A percentile compares a stretch with the other conserved stretches of the same genome.
These are phyloP conservation scores for Panicum virgatum DNA, from an alignment of 202 grass and related monocot species.

Conservation along the genomic window DNA sequence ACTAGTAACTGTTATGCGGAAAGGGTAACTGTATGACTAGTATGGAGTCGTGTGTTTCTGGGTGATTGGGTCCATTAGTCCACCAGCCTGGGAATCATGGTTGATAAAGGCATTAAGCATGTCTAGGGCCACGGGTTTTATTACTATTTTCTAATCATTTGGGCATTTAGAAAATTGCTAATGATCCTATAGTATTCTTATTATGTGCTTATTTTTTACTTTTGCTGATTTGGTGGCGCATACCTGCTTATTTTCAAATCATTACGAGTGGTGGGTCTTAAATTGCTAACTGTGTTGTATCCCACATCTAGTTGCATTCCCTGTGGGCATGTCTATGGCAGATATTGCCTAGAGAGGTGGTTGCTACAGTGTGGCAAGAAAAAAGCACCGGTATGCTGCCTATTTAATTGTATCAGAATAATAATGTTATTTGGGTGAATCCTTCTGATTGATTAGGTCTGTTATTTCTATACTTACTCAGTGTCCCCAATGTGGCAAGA, in stretches of 20 bases:
- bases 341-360: conserved; percentile 89
- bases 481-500: conserved; percentile 87
- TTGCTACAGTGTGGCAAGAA: conserved; percentile 62
- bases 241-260: conserved; percentile 18
- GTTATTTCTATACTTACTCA: conserved; percentile 41
- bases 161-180: background rate
- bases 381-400: conserved; percentile 50
- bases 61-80: conserved; percentile 2
- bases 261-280: conserved; percentile 18
- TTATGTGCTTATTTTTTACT: background rate
- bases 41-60: background rate
- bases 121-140: background rate
- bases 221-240: conserved; percentile 26
- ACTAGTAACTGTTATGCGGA: background rate
- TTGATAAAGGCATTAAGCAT: background rate
- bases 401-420: conserved; percentile 30
- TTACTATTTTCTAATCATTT: background rate
- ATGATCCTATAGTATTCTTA: background rate
- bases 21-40: background rate
- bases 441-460: conserved; percentile 19
- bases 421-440: conserved; percentile 4
- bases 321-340: conserved; percentile 94
- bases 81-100: background rate
- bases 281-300: conserved; percentile 32
- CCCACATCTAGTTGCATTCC: conserved; percentile 78